Evolutionary conservation across 2,329 filamentous ascomycete species (phyloP).

Genomic region (Diaporthe australafricana): DNA sequence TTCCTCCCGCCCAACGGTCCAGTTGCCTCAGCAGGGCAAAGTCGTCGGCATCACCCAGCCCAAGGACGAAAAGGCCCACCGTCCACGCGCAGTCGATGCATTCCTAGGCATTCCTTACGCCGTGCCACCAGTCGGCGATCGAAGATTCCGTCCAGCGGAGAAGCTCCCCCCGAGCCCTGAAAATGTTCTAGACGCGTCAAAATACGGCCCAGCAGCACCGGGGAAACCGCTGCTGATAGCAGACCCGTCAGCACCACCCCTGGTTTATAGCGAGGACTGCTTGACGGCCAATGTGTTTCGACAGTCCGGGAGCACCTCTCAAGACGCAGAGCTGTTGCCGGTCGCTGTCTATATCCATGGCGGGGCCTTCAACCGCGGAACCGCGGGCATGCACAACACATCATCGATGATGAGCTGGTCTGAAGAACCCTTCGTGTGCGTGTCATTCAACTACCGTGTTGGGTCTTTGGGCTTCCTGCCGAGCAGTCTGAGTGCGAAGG

Average conservation of each 20-base stretch:
- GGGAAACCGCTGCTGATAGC: slow-evolving; percentile 31
- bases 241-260: slow-evolving; percentile 37
- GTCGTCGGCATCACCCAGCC: slow-evolving; percentile 41
- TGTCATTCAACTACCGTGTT: slow-evolving; percentile 64
- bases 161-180: slow-evolving; percentile 44
- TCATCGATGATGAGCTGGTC: slow-evolving; percentile 63
- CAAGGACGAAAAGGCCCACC: slow-evolving; percentile 34
- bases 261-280: slow-evolving; percentile 43
- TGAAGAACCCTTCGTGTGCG: slow-evolving; percentile 56
- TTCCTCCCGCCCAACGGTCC: slow-evolving; percentile 27
- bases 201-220: slow-evolving; percentile 42
- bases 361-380: slow-evolving; percentile 57
- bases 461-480: slow-evolving; percentile 72
- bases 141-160: slow-evolving; percentile 55
- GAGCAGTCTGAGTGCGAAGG: slow-evolving; percentile 58
- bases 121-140: slow-evolving; percentile 57
- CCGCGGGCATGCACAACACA: slow-evolving; percentile 57
- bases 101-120: slow-evolving; percentile 64
- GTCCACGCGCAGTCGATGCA: slow-evolving; percentile 45
- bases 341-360: slow-evolving; percentile 58
- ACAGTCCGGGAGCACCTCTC: slow-evolving; percentile 28
- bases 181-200: slow-evolving; percentile 41
- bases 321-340: slow-evolving; percentile 41
- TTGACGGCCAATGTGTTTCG: slow-evolving; percentile 45
- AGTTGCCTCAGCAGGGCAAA: slow-evolving; percentile 30